Evolutionary conservation across 2,329 filamentous ascomycete species (phyloP).

Genomic region (Claviceps fusiformis): DNA sequence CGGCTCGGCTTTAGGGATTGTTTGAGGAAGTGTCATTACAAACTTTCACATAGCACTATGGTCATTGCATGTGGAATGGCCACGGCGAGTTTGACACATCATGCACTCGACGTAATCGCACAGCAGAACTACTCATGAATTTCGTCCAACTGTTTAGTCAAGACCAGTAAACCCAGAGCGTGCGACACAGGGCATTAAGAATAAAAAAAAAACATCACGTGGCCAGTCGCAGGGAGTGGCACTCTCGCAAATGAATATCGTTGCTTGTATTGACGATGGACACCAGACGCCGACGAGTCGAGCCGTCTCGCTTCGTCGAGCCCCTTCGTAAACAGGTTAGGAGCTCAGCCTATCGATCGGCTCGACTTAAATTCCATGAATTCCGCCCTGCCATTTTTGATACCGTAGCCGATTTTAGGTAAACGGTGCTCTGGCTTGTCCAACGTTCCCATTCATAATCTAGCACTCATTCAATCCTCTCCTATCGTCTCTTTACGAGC

Average conservation of each 20-base stretch:
- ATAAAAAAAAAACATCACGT: neutral
- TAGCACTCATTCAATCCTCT: slow-evolving; percentile 12
- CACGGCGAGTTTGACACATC: too few species aligned
- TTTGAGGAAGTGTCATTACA: too few species aligned
- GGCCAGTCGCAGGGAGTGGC: neutral
- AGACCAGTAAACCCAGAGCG: too few species aligned
- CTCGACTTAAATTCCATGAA: slow-evolving; percentile 20
- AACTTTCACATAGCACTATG: too few species aligned
- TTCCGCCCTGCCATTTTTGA: slow-evolving; percentile 18
- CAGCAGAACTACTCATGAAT: too few species aligned
- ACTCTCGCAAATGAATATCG: slow-evolving; percentile 16
- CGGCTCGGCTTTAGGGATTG: too few species aligned
- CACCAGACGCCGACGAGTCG: slow-evolving; percentile 28
- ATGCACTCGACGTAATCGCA: too few species aligned
- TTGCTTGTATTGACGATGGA: slow-evolving; percentile 26
- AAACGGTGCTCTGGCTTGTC: neutral
- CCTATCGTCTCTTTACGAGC: slow-evolving; percentile 37
- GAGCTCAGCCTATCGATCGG: slow-evolving; percentile 22
- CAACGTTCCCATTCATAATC: slow-evolving; percentile 15
- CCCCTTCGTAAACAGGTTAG: slow-evolving; percentile 13
- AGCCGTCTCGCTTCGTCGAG: slow-evolving; percentile 25
- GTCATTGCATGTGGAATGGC: too few species aligned
- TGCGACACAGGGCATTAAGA: too few species aligned
- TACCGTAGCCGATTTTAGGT: neutral
- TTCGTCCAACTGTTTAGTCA: too few species aligned